A percentile compares a stretch with the other conserved stretches of the same genome.
These are phyloP conservation scores for Mortierella polycephala DNA, from an alignment of 371 early-diverging fungal species.

Conservation along the genomic window DNA sequence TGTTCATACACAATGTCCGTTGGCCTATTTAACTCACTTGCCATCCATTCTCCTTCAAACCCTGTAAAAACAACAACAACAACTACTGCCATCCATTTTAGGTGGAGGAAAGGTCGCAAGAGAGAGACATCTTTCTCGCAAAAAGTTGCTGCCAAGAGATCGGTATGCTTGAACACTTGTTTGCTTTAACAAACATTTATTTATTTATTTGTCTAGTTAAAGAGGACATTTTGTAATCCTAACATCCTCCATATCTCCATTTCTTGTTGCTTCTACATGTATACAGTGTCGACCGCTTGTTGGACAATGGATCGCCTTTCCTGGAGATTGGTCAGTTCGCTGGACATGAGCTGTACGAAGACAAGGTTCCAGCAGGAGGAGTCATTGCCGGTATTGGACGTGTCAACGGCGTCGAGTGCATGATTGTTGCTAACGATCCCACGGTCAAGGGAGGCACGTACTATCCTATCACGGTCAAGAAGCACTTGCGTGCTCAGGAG, in stretches of 20 bases:
- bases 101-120: conserved; percentile 95
- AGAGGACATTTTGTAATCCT: neutral
- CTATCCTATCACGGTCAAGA: conserved; percentile 97
- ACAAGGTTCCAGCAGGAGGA: conserved; percentile 92
- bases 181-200: conserved; percentile 7
- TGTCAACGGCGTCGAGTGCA: conserved; percentile 93
- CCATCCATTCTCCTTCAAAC: neutral
- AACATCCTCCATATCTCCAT: neutral
- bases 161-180: conserved; percentile 62
- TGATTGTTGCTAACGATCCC: conserved; percentile 97
- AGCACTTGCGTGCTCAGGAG: conserved; percentile 98
- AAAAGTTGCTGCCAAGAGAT: conserved; percentile 95
- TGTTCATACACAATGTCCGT: no score
- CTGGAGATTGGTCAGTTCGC: conserved; percentile 96
- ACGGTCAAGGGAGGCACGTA: conserved; percentile 97
- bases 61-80: no score
- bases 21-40: neutral
- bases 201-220: conserved; percentile 13
- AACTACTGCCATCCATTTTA: conserved; percentile 20
- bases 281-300: conserved; percentile 78
- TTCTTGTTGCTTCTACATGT: neutral
- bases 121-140: conserved; percentile 86
- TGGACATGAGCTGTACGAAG: conserved; percentile 90
- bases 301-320: conserved; percentile 94
- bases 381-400: conserved; percentile 97